phyloP scores from a whole-genome alignment of 1,139 yeast genomes.

The Blastobotrys raffinosifermentans region DNA sequence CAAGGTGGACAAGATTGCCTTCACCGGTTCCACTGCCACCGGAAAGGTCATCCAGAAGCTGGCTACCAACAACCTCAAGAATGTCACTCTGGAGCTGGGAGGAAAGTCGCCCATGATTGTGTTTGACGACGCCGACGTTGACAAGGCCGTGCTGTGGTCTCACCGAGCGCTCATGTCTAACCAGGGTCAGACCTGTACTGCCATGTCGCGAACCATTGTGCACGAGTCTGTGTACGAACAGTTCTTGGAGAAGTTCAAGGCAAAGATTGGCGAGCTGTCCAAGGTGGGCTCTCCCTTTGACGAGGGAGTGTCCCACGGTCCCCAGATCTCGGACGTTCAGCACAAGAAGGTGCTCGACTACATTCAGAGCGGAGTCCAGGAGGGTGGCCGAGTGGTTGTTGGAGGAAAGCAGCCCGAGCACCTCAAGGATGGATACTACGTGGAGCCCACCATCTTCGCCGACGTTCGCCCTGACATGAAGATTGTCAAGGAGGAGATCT shows the following conservation, averaged over 20 bases:
- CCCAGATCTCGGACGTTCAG: slow-evolving; percentile 74
- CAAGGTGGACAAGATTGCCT: slow-evolving; percentile 70
- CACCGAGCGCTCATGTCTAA: slow-evolving; percentile 62
- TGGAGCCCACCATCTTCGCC: slow-evolving; percentile 64
- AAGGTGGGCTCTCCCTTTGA: slow-evolving; percentile 75
- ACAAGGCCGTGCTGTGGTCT: slow-evolving; percentile 51
- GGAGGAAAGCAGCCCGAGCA: slow-evolving; percentile 87
- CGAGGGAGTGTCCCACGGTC: slow-evolving; percentile 69
- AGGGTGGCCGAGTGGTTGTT: slow-evolving; percentile 67
- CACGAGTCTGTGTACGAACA: slow-evolving; percentile 71
- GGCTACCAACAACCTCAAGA: slow-evolving; percentile 69
- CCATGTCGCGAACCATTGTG: slow-evolving; percentile 74
- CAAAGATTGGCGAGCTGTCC: slow-evolving; percentile 50
- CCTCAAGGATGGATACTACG: slow-evolving; percentile 60
- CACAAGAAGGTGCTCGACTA: slow-evolving; percentile 67
- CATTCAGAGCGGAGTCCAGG: slow-evolving; percentile 65
- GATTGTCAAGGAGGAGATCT: slow-evolving; percentile 67
- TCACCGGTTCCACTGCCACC: slow-evolving; percentile 81
- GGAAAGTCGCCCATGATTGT: slow-evolving; percentile 80
- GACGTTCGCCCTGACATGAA: slow-evolving; percentile 57
- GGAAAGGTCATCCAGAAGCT: slow-evolving; percentile 71
- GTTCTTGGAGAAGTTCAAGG: slow-evolving; percentile 49
- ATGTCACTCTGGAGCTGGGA: slow-evolving; percentile 76
- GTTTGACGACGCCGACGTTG: slow-evolving; percentile 65
- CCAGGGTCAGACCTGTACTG: slow-evolving; percentile 83